Evolutionary conservation across 352 stramenopile genomes (phyloP).

Genomic region (Halophytophthora batemanensis): DNA sequence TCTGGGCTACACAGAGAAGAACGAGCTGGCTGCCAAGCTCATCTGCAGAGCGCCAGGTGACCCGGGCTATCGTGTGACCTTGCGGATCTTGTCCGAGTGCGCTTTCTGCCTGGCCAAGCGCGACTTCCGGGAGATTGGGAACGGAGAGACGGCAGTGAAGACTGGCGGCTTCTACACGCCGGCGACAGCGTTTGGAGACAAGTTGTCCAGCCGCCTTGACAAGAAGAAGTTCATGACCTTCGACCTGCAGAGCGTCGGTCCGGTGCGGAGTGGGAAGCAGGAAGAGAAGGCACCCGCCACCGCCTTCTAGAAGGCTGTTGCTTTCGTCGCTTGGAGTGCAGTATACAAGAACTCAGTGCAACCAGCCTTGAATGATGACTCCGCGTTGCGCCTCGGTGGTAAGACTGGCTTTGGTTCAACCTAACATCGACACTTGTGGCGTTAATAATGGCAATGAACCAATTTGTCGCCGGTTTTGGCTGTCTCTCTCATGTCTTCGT

Average conservation of each 20-base stretch:
- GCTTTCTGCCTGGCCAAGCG: slow-evolving; percentile 32
- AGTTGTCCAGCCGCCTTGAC: slow-evolving; percentile 31
- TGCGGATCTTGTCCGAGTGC: slow-evolving; percentile 39
- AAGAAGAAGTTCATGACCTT: slow-evolving; percentile 37
- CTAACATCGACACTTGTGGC: too few species aligned
- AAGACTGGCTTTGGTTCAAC: too few species aligned
- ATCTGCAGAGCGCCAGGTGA: slow-evolving; percentile 24
- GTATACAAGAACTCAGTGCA: too few species aligned
- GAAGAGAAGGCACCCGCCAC: slow-evolving; percentile 6
- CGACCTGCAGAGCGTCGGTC: slow-evolving; percentile 13
- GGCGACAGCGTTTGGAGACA: slow-evolving; percentile 34
- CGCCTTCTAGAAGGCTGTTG: slow-evolving; percentile 2
- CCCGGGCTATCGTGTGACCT: slow-evolving; percentile 37
- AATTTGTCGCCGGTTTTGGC: too few species aligned
- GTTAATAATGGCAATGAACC: too few species aligned
- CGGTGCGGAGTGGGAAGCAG: slow-evolving; percentile 1
- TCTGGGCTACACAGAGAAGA: slow-evolving; percentile 33
- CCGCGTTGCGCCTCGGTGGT: too few species aligned
- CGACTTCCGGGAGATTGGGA: slow-evolving; percentile 15
- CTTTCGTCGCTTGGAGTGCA: not conserved
- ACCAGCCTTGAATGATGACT: too few species aligned
- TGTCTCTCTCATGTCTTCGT: too few species aligned
- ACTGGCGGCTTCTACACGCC: slow-evolving; percentile 39
- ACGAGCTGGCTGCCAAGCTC: slow-evolving; percentile 21
- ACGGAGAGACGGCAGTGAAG: slow-evolving; percentile 12